phyloP scores from a whole-genome alignment of 2,329 filamentous ascomycete species.

The Fusarium musae region DNA sequence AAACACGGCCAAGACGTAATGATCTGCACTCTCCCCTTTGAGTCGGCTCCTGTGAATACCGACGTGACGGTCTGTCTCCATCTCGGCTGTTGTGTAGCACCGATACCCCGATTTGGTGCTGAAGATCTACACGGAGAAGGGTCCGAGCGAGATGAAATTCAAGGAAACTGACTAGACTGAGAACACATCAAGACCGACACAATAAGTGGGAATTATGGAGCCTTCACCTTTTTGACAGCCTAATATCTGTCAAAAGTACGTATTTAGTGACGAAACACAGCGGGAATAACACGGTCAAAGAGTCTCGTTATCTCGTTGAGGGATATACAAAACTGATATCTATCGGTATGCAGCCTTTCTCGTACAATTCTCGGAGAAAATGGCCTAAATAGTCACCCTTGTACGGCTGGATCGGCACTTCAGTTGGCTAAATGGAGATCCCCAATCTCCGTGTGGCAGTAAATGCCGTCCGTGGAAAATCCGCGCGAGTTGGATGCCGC shows the following conservation, averaged over 20 bases:
- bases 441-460: background rate
- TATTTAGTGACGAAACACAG: background rate
- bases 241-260: no score
- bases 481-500: background rate
- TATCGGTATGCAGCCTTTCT: background rate
- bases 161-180: background rate
- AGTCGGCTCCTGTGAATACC: background rate
- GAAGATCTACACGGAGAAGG: background rate
- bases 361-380: background rate
- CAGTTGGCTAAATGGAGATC: background rate
- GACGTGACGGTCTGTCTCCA: rapidly evolving
- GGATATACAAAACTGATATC: background rate
- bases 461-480: background rate
- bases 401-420: background rate
- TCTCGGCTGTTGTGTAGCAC: background rate
- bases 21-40: background rate
- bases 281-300: background rate
- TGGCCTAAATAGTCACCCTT: background rate
- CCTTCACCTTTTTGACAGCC: rapidly evolving
- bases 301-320: background rate
- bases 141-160: background rate
- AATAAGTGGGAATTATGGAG: background rate
- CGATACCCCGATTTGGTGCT: background rate
- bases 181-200: background rate
- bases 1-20: background rate